phyloP scores from a whole-genome alignment of 73 alveolate genomes.

The Breviolum minutum region DNA sequence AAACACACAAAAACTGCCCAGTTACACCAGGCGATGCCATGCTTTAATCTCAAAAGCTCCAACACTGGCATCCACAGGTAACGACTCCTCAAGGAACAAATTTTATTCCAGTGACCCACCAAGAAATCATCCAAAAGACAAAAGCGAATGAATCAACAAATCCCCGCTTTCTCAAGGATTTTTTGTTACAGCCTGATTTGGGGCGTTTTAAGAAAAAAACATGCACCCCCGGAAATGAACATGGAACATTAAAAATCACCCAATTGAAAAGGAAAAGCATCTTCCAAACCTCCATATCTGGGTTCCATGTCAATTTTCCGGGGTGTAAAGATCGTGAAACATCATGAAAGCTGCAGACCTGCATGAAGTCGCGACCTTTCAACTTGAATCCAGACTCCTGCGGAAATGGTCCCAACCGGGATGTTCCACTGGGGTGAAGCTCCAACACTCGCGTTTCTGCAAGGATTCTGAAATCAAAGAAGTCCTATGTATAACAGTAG shows the following conservation, averaged over 20 bases:
- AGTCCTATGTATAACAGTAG: no score
- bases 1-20: not conserved
- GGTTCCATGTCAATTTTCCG: no score
- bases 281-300: not conserved
- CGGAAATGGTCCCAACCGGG: not conserved
- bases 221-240: no score
- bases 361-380: conserved; percentile 32
- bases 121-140: not conserved
- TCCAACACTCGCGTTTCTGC: no score
- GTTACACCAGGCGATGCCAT: conserved; percentile 80
- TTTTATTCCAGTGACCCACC: not conserved
- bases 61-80: conserved; percentile 43
- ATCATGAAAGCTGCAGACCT: not conserved
- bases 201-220: no score
- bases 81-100: conserved; percentile 11
- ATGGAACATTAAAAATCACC: no score
- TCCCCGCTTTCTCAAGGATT: no score
- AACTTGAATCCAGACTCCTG: conserved; percentile 29
- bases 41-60: conserved; percentile 35
- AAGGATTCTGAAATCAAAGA: no score
- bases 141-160: no score
- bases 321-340: not conserved
- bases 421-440: no score
- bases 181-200: no score
- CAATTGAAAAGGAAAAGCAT: no score